Base-by-base conservation (phyloP, 352 stramenopile species). In the Phytophthora chlamydospora region DNA sequence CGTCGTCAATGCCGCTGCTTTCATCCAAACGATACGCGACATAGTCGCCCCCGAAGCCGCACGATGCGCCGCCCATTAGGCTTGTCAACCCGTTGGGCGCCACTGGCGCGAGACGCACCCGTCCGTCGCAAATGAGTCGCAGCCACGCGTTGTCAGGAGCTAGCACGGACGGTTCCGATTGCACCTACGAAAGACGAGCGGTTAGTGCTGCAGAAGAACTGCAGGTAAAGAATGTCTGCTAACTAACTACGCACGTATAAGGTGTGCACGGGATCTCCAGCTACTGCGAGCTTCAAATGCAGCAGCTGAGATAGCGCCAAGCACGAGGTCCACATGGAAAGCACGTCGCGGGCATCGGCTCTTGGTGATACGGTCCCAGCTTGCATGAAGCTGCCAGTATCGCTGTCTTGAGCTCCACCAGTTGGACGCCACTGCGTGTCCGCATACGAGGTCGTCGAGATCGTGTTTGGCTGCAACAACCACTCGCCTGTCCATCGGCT, bases 91-190 rank as follows among this genome's bases (percentile, higher is more conserved):
- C 62, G 38, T 71, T 71, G 8, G 57, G 57, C 13, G 44, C 29
- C 10, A 71, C 44, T 11, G 62, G 50, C 10, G 62, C 62, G 8
- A 71, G 48, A 21, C 62, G 62, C 3, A 71, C 57, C 0, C 42
- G 56, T 5, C 62, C 61, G 50, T 81, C 68, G 17, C 72, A 81
- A 51, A 78, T 68, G 13, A 81, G 65, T 16, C 46, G 58, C 42
- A 78, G 49, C 72, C 72, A 81, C 16, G 57, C 57, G 31, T 66
- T 65, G 11, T 62, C 41, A 3, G 29, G 29, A 16, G 51, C 50
- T 10, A 78, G 34, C 9, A 78, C 53, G 2, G 57, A 70, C 27
- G 56, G 44, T 10, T 70, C 59, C 8, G 56, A 59, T 51, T 68
- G 71, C 8, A 80, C 40, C 71, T 80, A 36, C 52, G 44, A 16